Evolutionary conservation across 2,329 filamentous ascomycete genomes (phyloP).

Genomic region (Emergomyces pasteurianus): DNA sequence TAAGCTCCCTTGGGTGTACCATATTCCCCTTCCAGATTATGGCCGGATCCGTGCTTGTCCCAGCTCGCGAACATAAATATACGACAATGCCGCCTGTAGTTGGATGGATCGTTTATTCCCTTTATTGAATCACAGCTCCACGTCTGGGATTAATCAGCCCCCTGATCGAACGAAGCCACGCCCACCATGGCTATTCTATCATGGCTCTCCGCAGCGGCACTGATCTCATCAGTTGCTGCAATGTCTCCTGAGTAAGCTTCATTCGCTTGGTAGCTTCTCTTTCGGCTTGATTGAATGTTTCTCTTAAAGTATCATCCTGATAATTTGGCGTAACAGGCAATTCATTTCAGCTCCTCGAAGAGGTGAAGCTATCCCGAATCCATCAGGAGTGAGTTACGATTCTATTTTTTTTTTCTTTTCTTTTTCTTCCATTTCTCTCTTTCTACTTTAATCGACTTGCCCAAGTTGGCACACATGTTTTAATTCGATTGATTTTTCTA

Average conservation of each 20-base stretch:
- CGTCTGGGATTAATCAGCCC: neutral
- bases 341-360: constrained; percentile 28
- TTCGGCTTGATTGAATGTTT: neutral
- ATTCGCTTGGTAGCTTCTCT: neutral
- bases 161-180: neutral
- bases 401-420: neutral
- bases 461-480: neutral
- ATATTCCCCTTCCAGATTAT: no score
- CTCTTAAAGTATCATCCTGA: neutral
- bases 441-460: no score
- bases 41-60: neutral
- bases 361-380: constrained; percentile 27
- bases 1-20: no score
- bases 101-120: neutral
- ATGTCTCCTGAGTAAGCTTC: constrained; percentile 17
- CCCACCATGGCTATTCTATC: constrained; percentile 10
- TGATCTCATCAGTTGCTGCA: constrained; percentile 13
- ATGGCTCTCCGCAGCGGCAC: constrained; percentile 14
- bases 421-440: no score
- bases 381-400: constrained; percentile 25
- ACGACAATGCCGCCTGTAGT: neutral
- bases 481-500: neutral
- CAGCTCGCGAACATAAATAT: neutral
- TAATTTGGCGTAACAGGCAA: constrained; percentile 14
- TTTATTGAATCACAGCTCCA: neutral